Evolutionary conservation across 139 green algal genomes (phyloP).

Genomic region (Chlamydomonas schloesseri): DNA sequence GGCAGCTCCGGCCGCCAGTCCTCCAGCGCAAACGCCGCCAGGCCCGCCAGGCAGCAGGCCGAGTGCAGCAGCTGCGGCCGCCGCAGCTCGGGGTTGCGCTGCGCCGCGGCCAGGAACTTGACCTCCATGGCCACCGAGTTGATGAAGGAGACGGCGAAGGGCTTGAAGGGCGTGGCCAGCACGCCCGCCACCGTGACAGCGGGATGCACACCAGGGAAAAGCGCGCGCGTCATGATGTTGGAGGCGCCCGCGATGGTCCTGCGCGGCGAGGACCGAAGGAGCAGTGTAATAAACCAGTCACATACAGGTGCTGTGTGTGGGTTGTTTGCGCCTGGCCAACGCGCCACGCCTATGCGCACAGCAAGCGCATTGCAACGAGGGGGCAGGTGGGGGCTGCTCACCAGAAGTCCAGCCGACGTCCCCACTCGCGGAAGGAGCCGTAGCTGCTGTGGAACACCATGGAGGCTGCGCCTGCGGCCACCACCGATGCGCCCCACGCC

Average conservation of each 20-base stretch:
- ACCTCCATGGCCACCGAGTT: conserved; percentile 69
- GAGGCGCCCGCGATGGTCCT: conserved; percentile 49
- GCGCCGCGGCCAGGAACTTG: conserved; percentile 51
- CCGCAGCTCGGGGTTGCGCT: conserved; percentile 46
- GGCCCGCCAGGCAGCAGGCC: conserved; percentile 52
- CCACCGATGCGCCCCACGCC: conserved; percentile 68
- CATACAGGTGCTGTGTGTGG: no score
- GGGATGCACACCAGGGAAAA: conserved; percentile 55
- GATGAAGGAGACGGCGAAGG: conserved; percentile 64
- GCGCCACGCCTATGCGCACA: no score
- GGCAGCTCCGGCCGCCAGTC: conserved; percentile 58
- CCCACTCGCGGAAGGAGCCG: conserved; percentile 58
- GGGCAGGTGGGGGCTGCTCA: no score
- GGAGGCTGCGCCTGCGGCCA: conserved; percentile 66
- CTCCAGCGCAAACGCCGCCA: conserved; percentile 70
- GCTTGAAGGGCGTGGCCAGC: conserved; percentile 73
- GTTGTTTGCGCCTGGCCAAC: no score
- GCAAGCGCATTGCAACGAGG: no score
- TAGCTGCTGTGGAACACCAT: conserved; percentile 69
- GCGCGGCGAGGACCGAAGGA: no score
- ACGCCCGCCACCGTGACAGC: conserved; percentile 56
- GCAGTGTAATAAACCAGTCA: no score
- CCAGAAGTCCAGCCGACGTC: conserved; percentile 83
- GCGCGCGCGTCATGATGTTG: conserved; percentile 60
- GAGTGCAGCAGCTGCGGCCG: conserved; percentile 67